Percentiles rank a stretch among this genome's conserved stretches.
Conservation (phyloP, 805 yeast species). For the Starmerella tilneyi region DNA sequence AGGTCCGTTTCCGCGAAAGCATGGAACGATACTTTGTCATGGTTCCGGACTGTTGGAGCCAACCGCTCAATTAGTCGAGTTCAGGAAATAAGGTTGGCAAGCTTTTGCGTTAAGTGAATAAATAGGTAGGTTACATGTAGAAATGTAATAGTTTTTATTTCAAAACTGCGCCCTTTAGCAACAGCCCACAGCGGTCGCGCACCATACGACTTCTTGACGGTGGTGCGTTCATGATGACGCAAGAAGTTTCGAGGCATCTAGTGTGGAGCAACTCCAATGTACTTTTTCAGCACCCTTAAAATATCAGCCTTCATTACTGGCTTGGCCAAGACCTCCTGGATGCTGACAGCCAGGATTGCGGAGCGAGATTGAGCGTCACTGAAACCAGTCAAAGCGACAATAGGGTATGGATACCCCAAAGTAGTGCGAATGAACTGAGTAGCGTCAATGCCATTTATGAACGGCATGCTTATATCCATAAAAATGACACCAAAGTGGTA, state of each 20-base stretch:
- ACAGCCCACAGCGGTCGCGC: too few relatives aligned
- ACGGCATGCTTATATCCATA: constrained; percentile 31
- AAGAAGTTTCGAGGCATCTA: too few relatives aligned
- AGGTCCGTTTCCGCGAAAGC: constrained; percentile 89
- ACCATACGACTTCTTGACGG: too few relatives aligned
- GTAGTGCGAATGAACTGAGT: constrained; percentile 50
- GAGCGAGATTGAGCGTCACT: constrained; percentile 81
- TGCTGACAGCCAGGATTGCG: constrained; percentile 71
- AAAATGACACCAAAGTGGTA: constrained; percentile 32
- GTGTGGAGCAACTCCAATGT: neutral
- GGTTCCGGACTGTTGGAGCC: constrained; percentile 64
- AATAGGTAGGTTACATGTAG: neutral
- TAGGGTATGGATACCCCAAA: constrained; percentile 56
- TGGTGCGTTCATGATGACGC: too few relatives aligned
- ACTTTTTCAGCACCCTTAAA: constrained; percentile 10
- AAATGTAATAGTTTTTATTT: neutral
- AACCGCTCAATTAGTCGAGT: constrained; percentile 12
- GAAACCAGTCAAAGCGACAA: constrained; percentile 86
- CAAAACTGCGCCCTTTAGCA: neutral
- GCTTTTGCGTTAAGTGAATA: neutral
- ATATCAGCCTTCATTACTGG: constrained; percentile 49
- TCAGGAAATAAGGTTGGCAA: neutral
- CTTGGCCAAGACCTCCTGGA: constrained; percentile 78
- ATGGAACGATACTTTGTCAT: constrained; percentile 91
- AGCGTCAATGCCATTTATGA: constrained; percentile 29